phyloP scores from a whole-genome alignment of 768 basidiomycete genomes.

The Lepiota brunneoincarnata region DNA sequence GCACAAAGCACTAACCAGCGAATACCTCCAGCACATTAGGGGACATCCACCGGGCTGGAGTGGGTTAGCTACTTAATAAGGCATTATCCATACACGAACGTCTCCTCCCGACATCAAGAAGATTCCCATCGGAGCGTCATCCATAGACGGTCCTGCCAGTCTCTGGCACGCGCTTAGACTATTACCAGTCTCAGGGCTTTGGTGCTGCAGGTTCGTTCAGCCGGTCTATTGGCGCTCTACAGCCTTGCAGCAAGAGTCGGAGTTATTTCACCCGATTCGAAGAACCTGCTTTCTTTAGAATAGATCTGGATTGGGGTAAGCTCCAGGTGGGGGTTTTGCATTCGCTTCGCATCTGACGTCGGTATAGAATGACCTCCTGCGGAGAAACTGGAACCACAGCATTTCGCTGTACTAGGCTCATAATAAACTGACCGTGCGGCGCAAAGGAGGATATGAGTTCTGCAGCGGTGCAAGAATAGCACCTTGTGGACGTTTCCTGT shows the following conservation, averaged over 20 bases:
- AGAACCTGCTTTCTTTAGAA: background rate
- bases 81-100: background rate
- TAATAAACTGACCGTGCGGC: background rate
- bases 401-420: background rate
- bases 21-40: too few species aligned
- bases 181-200: too few species aligned
- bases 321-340: background rate
- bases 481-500: background rate
- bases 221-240: too few species aligned
- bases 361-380: background rate
- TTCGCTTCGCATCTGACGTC: background rate
- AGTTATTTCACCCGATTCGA: too few species aligned
- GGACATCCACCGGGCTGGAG: background rate
- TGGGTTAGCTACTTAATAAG: background rate
- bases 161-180: too few species aligned
- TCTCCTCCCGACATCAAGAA: background rate
- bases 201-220: too few species aligned
- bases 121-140: background rate
- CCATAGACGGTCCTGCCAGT: too few species aligned
- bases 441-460: constrained; percentile 2
- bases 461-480: background rate
- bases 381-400: background rate
- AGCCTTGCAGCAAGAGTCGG: too few species aligned
- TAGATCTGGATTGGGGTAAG: background rate
- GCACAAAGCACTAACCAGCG: background rate